phyloP scores from a whole-genome alignment of 2,329 filamentous ascomycete genomes.

The Zymoseptoria tritici region DNA sequence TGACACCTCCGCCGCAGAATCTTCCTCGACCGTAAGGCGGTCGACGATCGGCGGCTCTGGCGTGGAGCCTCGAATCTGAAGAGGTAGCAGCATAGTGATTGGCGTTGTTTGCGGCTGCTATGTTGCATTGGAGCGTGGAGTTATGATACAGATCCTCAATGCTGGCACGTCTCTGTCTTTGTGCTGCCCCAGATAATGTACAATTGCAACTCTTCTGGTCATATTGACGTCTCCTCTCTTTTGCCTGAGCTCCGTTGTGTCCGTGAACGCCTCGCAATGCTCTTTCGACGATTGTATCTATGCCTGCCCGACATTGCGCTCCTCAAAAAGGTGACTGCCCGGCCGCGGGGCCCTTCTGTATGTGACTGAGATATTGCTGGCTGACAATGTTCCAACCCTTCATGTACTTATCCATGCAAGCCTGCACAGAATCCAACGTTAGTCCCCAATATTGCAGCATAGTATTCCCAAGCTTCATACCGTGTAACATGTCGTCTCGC shows the following conservation, averaged over 20 bases:
- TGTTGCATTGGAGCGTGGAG: constrained; percentile 6
- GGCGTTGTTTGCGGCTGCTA: neutral
- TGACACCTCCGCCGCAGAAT: constrained; percentile 23
- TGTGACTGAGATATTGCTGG: constrained; percentile 42
- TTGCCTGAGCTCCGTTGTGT: neutral
- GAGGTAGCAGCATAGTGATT: neutral
- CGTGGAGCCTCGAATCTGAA: constrained; percentile 1
- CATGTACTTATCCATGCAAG: constrained; percentile 53
- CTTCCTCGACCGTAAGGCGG: constrained; percentile 13
- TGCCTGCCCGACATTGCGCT: neutral
- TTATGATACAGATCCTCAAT: constrained; percentile 7
- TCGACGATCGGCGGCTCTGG: neutral
- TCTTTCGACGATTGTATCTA: neutral
- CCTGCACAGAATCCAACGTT: neutral
- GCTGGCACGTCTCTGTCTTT: neutral
- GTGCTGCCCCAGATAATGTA: constrained; percentile 4
- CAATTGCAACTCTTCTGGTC: neutral
- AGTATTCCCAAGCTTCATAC: neutral
- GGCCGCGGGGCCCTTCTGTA: constrained; percentile 35
- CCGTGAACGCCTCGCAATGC: constrained; percentile 9
- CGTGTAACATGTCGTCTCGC: constrained; percentile 44
- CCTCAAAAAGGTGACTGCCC: constrained; percentile 16
- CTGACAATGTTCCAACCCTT: constrained; percentile 45
- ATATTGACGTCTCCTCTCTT: neutral
- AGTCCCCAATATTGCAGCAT: neutral